These are phyloP conservation scores for Stentor roeselii DNA, from an alignment of 73 alveolate genomes.

Conservation along the genomic window DNA sequence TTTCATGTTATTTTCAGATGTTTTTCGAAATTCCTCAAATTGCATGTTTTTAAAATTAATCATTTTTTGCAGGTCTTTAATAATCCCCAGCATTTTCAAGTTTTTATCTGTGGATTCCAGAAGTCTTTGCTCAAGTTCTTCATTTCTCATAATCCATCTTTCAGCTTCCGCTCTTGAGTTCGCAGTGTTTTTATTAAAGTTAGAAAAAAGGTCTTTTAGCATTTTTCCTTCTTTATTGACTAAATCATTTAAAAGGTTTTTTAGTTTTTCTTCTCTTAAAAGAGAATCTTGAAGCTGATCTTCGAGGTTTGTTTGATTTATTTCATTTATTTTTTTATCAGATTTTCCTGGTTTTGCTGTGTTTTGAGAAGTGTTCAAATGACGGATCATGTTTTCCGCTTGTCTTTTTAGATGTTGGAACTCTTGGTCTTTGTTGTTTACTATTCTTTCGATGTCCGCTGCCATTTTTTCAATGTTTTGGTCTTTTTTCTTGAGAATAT, in stretches of 20 bases:
- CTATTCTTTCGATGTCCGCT: background rate
- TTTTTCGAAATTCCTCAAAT: background rate
- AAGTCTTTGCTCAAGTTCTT: slow-evolving; percentile 19
- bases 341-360: background rate
- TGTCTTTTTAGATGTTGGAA: slow-evolving; percentile 8
- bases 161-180: slow-evolving; percentile 25
- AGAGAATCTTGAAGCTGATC: slow-evolving; percentile 8
- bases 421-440: slow-evolving; percentile 3
- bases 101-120: background rate
- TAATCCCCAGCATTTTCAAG: background rate
- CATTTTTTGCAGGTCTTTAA: slow-evolving; percentile 7
- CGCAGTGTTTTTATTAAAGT: background rate
- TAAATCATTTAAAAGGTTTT: background rate
- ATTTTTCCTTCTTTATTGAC: background rate
- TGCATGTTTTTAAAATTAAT: background rate
- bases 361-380: slow-evolving; percentile 2
- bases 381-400: slow-evolving; percentile 28
- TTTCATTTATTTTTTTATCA: background rate
- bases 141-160: slow-evolving; percentile 29
- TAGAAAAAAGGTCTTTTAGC: background rate
- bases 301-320: background rate
- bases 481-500: background rate
- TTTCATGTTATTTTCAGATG: background rate
- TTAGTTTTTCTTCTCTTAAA: slow-evolving; percentile 6
- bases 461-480: background rate